phyloP scores from a whole-genome alignment of 202 grass and related monocot species.

The Bolboschoenoplectus hybrid region DNA sequence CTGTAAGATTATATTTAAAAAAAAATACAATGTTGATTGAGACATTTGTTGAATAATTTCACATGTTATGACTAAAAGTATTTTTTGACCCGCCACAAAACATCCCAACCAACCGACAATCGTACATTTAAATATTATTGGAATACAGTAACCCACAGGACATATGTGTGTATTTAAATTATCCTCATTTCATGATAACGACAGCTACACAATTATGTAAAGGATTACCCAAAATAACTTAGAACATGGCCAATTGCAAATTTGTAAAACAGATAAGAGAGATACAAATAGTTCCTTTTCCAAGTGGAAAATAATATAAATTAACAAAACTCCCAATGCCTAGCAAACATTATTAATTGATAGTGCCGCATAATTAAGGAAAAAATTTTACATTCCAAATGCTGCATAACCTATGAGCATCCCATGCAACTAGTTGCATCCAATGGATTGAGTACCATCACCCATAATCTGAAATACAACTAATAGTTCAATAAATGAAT shows the following conservation, averaged over 20 bases:
- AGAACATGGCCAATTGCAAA: constrained; percentile 12
- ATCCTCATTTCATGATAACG: not conserved
- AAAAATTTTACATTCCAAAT: constrained; percentile 27
- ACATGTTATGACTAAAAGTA: not conserved
- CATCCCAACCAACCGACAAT: not conserved
- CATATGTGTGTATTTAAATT: not conserved
- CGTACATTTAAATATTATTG: not conserved
- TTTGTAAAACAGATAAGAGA: constrained; percentile 4
- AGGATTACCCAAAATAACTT: not conserved
- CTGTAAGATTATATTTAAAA: not conserved
- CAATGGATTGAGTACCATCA: constrained; percentile 1
- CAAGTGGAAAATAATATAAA: constrained; percentile 19
- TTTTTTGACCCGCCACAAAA: not conserved
- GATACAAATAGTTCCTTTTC: not conserved
- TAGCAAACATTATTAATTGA: constrained; percentile 14
- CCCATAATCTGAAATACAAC: not conserved
- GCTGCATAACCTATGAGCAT: constrained; percentile 23
- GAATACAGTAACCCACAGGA: not conserved
- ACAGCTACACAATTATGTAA: constrained; percentile 16
- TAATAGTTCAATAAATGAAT: constrained; percentile 27
- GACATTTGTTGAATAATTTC: not conserved
- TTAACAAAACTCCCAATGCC: not conserved
- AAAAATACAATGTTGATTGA: not conserved
- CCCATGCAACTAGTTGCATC: constrained; percentile 11
- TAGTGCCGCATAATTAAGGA: not conserved